phyloP scores from a whole-genome alignment of 306 rosid species.

The Gynostemma pentaphyllum region DNA sequence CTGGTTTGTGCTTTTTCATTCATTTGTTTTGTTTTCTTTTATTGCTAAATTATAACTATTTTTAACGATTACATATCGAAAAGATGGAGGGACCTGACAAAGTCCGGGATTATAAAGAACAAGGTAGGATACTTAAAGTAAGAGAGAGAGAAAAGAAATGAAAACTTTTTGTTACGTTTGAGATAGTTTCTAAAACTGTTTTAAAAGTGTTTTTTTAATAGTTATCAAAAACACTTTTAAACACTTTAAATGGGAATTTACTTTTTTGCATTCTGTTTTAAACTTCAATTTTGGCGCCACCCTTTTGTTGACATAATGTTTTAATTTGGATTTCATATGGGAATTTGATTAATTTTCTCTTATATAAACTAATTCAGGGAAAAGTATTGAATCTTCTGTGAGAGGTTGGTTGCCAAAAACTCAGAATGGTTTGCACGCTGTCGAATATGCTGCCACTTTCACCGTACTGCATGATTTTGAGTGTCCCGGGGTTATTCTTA shows the following conservation, averaged over 20 bases:
- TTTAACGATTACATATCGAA: no score
- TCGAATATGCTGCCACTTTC: slow-evolving; percentile 62
- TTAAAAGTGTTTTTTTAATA: no score
- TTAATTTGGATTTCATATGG: background rate
- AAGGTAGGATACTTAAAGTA: no score
- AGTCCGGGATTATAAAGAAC: no score
- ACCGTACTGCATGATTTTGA: slow-evolving; percentile 53
- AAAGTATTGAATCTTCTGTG: slow-evolving; percentile 36
- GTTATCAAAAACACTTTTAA: no score
- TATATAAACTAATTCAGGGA: slow-evolving; percentile 59
- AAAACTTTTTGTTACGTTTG: no score
- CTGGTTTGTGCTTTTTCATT: slow-evolving; percentile 51
- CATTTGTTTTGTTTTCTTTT: no score
- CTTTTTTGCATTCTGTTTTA: no score
- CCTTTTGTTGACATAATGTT: background rate
- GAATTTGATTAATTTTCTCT: background rate
- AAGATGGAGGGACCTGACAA: no score
- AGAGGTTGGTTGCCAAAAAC: slow-evolving; percentile 78
- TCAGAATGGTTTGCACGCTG: slow-evolving; percentile 26
- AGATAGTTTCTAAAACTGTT: no score
- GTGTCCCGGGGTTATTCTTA: slow-evolving; percentile 59
- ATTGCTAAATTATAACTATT: no score
- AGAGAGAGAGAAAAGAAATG: background rate
- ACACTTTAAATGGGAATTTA: no score
- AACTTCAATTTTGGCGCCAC: background rate